A percentile compares a stretch with the other conserved stretches of the same genome.
These are phyloP conservation scores for Cylindrotheca closterium DNA, from an alignment of 108 stramenopile genomes.

Conservation along the genomic window DNA sequence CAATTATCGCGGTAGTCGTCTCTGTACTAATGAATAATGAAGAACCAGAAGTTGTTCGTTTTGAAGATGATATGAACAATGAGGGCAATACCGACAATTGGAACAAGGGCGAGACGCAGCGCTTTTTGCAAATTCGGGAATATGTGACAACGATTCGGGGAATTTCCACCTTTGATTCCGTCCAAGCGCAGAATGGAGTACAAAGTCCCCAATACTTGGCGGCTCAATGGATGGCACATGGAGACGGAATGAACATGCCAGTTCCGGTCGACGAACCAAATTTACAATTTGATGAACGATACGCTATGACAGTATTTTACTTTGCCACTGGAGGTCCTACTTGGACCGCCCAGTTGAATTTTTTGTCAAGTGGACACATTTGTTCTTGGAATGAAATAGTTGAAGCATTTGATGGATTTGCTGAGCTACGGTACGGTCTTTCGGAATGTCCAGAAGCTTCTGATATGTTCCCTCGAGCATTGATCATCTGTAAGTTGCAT, in stretches of 20 bases:
- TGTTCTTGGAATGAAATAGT: conserved; percentile 12
- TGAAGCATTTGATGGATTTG: background rate
- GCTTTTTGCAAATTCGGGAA: background rate
- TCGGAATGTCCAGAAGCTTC: background rate
- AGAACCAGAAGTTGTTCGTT: no score
- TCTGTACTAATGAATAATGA: no score
- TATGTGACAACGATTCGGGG: background rate
- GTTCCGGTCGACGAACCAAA: background rate
- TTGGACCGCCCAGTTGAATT: conserved; percentile 5
- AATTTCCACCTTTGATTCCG: background rate
- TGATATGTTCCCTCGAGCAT: background rate
- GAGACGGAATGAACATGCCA: background rate
- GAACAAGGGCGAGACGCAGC: background rate
- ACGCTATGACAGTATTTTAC: conserved; percentile 12
- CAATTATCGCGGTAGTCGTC: background rate
- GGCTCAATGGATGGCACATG: background rate
- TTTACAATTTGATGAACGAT: conserved; percentile 5
- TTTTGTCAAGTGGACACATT: conserved; percentile 3
- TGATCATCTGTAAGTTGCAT: background rate
- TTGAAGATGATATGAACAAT: background rate
- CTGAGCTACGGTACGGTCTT: background rate
- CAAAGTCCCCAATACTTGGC: background rate
- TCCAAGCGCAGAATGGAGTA: background rate
- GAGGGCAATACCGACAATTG: background rate
- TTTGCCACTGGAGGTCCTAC: conserved; percentile 2